Percentiles rank a stretch among this genome's conserved stretches.
Evolutionary conservation across 1,284 basidiomycete species (phyloP).

Genomic region (Megacollybia platyphylla): DNA sequence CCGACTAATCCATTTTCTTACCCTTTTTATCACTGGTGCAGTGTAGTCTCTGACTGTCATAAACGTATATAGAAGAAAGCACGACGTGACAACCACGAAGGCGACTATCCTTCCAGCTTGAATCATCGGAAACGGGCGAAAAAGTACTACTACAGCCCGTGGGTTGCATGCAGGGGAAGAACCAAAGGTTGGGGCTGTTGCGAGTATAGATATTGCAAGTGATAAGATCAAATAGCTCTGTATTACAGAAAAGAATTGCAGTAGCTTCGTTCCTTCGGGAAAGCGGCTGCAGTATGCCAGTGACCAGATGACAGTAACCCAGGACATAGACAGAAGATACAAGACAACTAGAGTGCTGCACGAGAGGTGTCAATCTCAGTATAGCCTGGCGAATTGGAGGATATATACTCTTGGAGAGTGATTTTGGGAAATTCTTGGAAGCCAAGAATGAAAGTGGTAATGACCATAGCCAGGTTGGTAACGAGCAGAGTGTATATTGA

Average conservation of each 20-base stretch:
- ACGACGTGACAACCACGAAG: conserved; percentile 7
- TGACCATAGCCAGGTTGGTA: conserved; percentile 16
- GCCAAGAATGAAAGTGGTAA: conserved; percentile 14
- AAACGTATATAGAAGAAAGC: conserved; percentile 7
- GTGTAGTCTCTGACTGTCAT: conserved; percentile 10
- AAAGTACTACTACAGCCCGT: conserved; percentile 12
- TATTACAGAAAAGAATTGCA: conserved; percentile 10
- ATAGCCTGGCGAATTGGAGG: neutral
- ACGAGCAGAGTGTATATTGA: conserved; percentile 14
- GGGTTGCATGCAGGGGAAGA: conserved; percentile 9
- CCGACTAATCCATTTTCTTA: neutral
- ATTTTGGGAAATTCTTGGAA: conserved; percentile 12
- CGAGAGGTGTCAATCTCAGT: neutral
- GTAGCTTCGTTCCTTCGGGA: conserved; percentile 2
- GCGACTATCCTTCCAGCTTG: conserved; percentile 10
- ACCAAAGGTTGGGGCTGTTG: conserved; percentile 11
- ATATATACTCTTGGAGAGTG: conserved; percentile 14
- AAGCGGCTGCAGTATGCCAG: conserved; percentile 11
- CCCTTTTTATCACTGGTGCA: neutral
- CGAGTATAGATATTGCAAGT: conserved; percentile 12
- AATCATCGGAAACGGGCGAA: conserved; percentile 13
- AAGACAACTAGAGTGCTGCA: conserved; percentile 8
- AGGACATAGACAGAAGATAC: conserved; percentile 10
- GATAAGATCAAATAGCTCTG: conserved; percentile 14
- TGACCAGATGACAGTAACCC: conserved; percentile 11